Conservation (phyloP, 2,329 filamentous ascomycete species). For the Neonectria magnoliae region DNA sequence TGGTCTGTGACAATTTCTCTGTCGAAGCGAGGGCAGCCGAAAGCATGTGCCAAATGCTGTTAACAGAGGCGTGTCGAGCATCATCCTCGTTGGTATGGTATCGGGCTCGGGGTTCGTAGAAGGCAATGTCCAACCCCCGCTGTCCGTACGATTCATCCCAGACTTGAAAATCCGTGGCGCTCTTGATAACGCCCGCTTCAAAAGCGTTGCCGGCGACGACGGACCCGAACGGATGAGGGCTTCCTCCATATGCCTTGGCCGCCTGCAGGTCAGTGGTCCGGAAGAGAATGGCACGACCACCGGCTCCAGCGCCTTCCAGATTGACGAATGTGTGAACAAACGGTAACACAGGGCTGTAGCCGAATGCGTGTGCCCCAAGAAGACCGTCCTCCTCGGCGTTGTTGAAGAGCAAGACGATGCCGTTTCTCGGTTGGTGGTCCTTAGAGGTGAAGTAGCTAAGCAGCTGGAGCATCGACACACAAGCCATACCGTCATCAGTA, state of each 20-base stretch:
- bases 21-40: slow-evolving; percentile 82
- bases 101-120: slow-evolving; percentile 83
- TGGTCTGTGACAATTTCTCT: slow-evolving; percentile 74
- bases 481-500: slow-evolving; percentile 92
- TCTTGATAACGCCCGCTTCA: slow-evolving; percentile 78
- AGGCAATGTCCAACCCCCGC: slow-evolving; percentile 90
- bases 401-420: slow-evolving; percentile 88
- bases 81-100: slow-evolving; percentile 96
- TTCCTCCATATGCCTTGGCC: slow-evolving; percentile 78
- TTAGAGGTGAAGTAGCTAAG: slow-evolving; percentile 84
- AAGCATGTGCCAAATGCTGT: slow-evolving; percentile 92
- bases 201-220: slow-evolving; percentile 88
- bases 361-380: slow-evolving; percentile 86
- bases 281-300: slow-evolving; percentile 88
- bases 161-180: slow-evolving; percentile 89
- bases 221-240: slow-evolving; percentile 81
- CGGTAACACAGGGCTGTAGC: slow-evolving; percentile 80
- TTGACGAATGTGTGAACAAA: slow-evolving; percentile 92
- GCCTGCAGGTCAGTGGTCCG: slow-evolving; percentile 88
- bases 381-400: slow-evolving; percentile 96
- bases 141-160: slow-evolving; percentile 82
- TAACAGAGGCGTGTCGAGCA: slow-evolving; percentile 76
- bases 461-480: slow-evolving; percentile 86
- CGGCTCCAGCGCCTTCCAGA: slow-evolving; percentile 92
- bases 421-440: slow-evolving; percentile 78